A percentile compares a stretch with the other conserved stretches of the same genome.
These are phyloP conservation scores for Stromatinia cepivora DNA, from an alignment of 2,329 filamentous ascomycete species.

Conservation along the genomic window DNA sequence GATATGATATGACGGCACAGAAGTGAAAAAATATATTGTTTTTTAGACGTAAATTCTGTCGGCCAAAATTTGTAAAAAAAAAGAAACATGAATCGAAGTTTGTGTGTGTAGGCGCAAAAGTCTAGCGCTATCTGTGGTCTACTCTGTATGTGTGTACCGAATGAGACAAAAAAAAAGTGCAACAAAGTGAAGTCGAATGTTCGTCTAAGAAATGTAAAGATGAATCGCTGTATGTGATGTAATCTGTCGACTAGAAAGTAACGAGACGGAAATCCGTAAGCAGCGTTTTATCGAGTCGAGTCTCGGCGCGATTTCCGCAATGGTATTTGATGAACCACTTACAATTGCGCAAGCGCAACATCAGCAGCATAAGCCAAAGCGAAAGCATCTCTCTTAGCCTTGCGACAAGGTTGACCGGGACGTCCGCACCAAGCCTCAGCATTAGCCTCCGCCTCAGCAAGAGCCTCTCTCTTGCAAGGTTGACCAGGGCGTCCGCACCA, in stretches of 20 bases:
- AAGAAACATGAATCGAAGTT: neutral
- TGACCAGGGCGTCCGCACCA: constrained; percentile 29
- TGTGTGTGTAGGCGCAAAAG: neutral
- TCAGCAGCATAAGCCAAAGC: constrained; percentile 29
- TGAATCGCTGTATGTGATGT: neutral
- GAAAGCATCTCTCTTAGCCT: constrained; percentile 27
- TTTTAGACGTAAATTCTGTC: neutral
- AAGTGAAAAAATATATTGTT: neutral
- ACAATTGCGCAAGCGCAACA: constrained; percentile 24
- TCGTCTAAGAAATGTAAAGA: neutral
- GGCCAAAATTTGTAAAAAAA: neutral
- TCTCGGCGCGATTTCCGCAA: neutral
- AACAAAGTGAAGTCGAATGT: neutral
- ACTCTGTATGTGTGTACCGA: neutral
- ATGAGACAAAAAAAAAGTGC: neutral
- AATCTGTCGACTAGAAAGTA: neutral
- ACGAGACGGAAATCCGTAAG: neutral
- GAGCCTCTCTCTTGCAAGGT: constrained; percentile 30
- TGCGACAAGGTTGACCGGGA: constrained; percentile 30
- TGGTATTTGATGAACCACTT: neutral
- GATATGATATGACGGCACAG: neutral
- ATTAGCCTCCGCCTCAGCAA: constrained; percentile 26
- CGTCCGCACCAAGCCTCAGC: constrained; percentile 28
- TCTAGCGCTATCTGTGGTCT: constrained; percentile 13
- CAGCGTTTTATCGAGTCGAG: neutral